These are phyloP conservation scores for Haplosporangium gracile DNA, from an alignment of 192 early-diverging fungal genomes.

Conservation along the genomic window DNA sequence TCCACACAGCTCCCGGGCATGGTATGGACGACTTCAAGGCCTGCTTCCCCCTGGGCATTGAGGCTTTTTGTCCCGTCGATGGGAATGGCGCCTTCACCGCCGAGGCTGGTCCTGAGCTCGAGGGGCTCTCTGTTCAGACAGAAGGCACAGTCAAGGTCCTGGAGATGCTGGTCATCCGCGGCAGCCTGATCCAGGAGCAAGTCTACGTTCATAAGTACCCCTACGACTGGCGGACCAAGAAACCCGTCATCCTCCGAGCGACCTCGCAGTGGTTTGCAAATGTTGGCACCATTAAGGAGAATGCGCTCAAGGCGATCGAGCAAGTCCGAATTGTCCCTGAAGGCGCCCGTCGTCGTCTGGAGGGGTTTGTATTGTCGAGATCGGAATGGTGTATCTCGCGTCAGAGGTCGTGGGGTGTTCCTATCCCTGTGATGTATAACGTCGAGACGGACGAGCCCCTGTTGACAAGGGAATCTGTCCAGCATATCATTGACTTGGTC, in stretches of 20 bases:
- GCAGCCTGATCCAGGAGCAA: slow-evolving; percentile 61
- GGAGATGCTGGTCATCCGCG: slow-evolving; percentile 55
- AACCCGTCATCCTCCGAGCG: slow-evolving; percentile 82
- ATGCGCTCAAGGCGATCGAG: slow-evolving; percentile 62
- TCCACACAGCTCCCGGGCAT: slow-evolving; percentile 86
- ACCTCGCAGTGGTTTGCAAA: slow-evolving; percentile 89
- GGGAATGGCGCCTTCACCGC: slow-evolving; percentile 73
- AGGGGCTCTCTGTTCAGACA: slow-evolving; percentile 69
- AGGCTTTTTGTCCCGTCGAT: slow-evolving; percentile 77
- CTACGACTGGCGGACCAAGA: slow-evolving; percentile 88
- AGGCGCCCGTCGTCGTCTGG: slow-evolving; percentile 61
- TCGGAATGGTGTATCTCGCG: slow-evolving; percentile 90
- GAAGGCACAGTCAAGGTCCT: slow-evolving; percentile 72
- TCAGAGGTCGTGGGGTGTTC: slow-evolving; percentile 86
- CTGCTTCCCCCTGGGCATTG: slow-evolving; percentile 66
- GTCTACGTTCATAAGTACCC: slow-evolving; percentile 81
- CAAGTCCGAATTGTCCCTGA: slow-evolving; percentile 74
- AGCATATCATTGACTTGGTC: slow-evolving; percentile 74
- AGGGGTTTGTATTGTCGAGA: slow-evolving; percentile 74
- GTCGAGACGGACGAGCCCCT: slow-evolving; percentile 69
- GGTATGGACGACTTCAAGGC: slow-evolving; percentile 85
- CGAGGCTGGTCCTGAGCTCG: slow-evolving; percentile 71
- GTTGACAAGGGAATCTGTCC: slow-evolving; percentile 72
- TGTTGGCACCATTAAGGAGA: slow-evolving; percentile 69
- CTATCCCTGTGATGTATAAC: slow-evolving; percentile 83